Percentiles rank a stretch among this genome's conserved stretches.
These are phyloP conservation scores for Gelatoporia subvermispora DNA, from an alignment of 768 basidiomycete genomes.

Conservation along the genomic window DNA sequence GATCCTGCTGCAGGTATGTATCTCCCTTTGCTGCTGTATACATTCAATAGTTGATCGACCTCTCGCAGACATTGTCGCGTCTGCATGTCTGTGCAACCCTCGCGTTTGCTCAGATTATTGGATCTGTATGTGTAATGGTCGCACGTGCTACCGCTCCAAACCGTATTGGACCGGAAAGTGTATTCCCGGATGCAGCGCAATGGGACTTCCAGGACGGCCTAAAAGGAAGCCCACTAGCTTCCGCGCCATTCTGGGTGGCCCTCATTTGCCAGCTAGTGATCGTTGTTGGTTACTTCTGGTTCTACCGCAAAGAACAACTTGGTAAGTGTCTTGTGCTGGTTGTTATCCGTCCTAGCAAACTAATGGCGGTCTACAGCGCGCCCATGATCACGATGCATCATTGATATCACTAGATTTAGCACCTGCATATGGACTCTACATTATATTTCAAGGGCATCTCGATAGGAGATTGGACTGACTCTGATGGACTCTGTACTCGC, in stretches of 20 bases:
- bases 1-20: conserved; percentile 67
- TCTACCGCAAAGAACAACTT: conserved; percentile 94
- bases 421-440: conserved; percentile 21
- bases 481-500: conserved; percentile 24
- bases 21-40: neutral
- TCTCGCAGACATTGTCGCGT: conserved; percentile 71
- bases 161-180: conserved; percentile 80
- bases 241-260: conserved; percentile 86
- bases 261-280: conserved; percentile 76
- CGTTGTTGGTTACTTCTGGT: conserved; percentile 92
- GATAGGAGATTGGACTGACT: conserved; percentile 19
- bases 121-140: conserved; percentile 87
- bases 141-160: conserved; percentile 90
- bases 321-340: conserved; percentile 37
- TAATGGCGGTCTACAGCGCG: conserved; percentile 19
- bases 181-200: conserved; percentile 88
- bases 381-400: conserved; percentile 27
- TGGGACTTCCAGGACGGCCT: conserved; percentile 83
- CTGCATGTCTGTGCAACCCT: conserved; percentile 93
- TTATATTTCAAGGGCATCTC: conserved; percentile 22
- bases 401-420: conserved; percentile 14
- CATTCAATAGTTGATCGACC: neutral
- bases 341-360: neutral
- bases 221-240: conserved; percentile 73
- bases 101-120: conserved; percentile 86